Evolutionary conservation across 495 filamentous ascomycete genomes (phyloP).

Genomic region (Antarctomyces pellizariae): DNA sequence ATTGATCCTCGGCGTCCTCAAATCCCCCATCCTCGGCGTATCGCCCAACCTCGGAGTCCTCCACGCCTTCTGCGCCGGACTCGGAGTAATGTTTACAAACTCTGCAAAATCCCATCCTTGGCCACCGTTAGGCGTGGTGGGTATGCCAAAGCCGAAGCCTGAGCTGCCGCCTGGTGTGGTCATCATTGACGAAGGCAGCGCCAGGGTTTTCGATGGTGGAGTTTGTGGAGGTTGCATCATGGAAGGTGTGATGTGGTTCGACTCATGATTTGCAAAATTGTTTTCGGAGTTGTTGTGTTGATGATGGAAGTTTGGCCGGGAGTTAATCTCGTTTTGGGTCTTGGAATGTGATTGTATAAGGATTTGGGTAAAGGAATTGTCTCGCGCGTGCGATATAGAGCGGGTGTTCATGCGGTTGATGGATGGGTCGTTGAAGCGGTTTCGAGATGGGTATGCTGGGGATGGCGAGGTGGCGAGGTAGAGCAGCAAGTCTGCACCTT

Average conservation of each 20-base stretch:
- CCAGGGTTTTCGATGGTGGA: constrained; percentile 54
- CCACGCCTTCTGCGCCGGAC: constrained; percentile 73
- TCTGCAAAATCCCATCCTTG: constrained; percentile 82
- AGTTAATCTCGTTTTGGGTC: too few species aligned
- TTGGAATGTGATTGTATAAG: too few species aligned
- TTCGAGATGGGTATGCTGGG: constrained; percentile 28
- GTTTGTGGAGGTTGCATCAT: constrained; percentile 69
- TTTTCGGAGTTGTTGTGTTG: constrained; percentile 1
- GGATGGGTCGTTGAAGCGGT: too few species aligned
- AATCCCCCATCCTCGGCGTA: constrained; percentile 5
- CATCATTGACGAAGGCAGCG: constrained; percentile 70
- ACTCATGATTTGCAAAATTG: too few species aligned
- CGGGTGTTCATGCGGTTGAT: too few species aligned
- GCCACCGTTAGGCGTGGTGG: constrained; percentile 31
- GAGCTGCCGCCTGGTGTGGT: constrained; percentile 53
- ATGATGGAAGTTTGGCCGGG: too few species aligned
- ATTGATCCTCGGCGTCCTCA: background rate
- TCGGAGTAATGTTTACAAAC: constrained; percentile 91
- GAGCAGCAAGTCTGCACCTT: constrained; percentile 75
- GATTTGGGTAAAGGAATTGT: too few species aligned
- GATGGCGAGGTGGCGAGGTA: constrained; percentile 87
- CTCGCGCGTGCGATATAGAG: too few species aligned
- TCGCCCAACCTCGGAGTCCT: too few species aligned
- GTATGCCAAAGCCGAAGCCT: constrained; percentile 34
- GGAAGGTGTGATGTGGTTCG: too few species aligned